Conservation (phyloP, 1,139 yeast species). For the Suhomyces chickasaworum region DNA sequence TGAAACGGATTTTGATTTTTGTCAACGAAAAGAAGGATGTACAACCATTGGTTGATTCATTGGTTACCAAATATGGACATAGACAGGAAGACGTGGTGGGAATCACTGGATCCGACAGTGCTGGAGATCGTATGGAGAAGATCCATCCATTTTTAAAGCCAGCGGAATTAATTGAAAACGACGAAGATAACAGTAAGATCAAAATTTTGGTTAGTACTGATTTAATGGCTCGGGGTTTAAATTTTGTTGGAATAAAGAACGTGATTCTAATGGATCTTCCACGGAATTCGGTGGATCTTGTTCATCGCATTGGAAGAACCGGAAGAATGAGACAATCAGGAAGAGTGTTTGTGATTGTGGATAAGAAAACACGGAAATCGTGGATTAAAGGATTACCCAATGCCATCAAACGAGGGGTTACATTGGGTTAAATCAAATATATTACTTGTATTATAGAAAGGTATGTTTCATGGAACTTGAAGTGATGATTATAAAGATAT, state of each 20-base stretch:
- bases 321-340: constrained; percentile 92
- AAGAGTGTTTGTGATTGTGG: constrained; percentile 73
- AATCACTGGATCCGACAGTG: constrained; percentile 63
- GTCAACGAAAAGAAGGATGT: constrained; percentile 77
- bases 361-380: constrained; percentile 64
- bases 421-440: constrained; percentile 33
- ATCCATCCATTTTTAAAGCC: constrained; percentile 66
- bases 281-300: constrained; percentile 75
- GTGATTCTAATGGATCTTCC: constrained; percentile 88
- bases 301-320: constrained; percentile 92
- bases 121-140: constrained; percentile 57
- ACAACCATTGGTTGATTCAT: constrained; percentile 53
- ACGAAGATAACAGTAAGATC: constrained; percentile 30
- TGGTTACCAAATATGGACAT: constrained; percentile 58
- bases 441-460: constrained; percentile 12
- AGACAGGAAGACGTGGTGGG: constrained; percentile 50
- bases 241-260: constrained; percentile 79
- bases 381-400: constrained; percentile 87
- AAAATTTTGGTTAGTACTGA: constrained; percentile 89
- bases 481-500: constrained; percentile 33
- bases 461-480: constrained; percentile 16
- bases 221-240: constrained; percentile 84
- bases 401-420: constrained; percentile 58
- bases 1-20: constrained; percentile 83
- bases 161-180: constrained; percentile 43